Base-by-base conservation (phyloP, 495 filamentous ascomycete genomes). In the Ramalina intermedia region DNA sequence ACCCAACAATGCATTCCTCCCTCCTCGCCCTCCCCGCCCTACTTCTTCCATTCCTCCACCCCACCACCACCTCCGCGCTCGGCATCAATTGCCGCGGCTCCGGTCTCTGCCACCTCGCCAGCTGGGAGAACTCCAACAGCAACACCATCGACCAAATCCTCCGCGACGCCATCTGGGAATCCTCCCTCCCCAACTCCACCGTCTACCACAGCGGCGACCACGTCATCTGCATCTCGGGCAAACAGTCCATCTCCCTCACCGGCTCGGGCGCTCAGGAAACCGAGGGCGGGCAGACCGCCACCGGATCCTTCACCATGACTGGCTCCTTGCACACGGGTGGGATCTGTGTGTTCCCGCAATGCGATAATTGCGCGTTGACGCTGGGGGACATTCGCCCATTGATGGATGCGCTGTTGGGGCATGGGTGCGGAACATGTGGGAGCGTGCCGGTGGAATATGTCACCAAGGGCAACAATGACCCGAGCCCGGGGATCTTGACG, bases 381-480 rank as follows among this genome's bases (percentile, higher is more conserved):
- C 36, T 48, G 14, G 48, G 48, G 20, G n/a, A 43, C 3, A 47
- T 50, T 11, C 16, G 48, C 1, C 50, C 53, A 4, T 35, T 56
- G 16, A 37, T 41, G 39, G 55, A 61, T 54, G 49, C 53, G 24
- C 12, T 58, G 20, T 24, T 55, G 24, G 43, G 46, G 24, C 56
- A 58, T 48, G 53, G 51, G 4, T 58, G 56, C 27, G 33, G 47
- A 2, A 56, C 56, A 27, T 59, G 53, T 47, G 56, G 58, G 17
- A 58, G 53, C 16, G 53, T 58, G 20, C 58, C 58, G 7, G 47
- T 58, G 20, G 53, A 61, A 33, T 54, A 48, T 24, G 56, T 58
- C 27, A 54, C 56, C 38, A 13, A 54, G 41, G 48, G 45, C 4
- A 61, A 46, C 37, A 61, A 56, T 44, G 42, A 58, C 43, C 58